Conservation (phyloP, 1,139 yeast genomes). For the Hyphopichia wangnamkhiaoensis region DNA sequence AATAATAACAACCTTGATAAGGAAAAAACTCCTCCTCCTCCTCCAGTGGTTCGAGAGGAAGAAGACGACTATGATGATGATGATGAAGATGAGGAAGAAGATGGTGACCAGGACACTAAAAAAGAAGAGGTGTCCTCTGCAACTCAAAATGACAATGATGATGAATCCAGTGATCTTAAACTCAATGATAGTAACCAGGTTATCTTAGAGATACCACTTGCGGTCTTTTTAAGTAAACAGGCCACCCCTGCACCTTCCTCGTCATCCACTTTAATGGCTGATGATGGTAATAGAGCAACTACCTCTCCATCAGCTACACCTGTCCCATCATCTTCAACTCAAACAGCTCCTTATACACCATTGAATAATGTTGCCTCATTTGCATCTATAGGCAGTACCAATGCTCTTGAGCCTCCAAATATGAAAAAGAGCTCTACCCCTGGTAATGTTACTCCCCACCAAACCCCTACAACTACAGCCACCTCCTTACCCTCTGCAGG, state of each 20-base stretch:
- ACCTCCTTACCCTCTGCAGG: too few relatives aligned
- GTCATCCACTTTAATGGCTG: background rate
- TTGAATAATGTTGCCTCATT: slow-evolving; percentile 1
- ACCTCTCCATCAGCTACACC: slow-evolving; percentile 2
- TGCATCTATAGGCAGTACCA: slow-evolving; percentile 1
- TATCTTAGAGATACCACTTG: slow-evolving; percentile 32
- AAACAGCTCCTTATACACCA: background rate
- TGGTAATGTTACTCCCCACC: background rate
- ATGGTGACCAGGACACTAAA: slow-evolving; percentile 15
- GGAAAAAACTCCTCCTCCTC: slow-evolving; percentile 16
- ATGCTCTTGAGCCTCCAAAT: background rate
- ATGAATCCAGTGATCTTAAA: slow-evolving; percentile 6
- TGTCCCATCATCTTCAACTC: slow-evolving; percentile 1
- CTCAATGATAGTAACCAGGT: slow-evolving; percentile 30
- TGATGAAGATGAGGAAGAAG: slow-evolving; percentile 32
- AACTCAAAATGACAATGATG: slow-evolving; percentile 5
- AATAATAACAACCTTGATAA: slow-evolving; percentile 23
- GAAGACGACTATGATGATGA: slow-evolving; percentile 46
- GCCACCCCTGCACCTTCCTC: background rate
- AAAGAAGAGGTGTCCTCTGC: slow-evolving; percentile 10
- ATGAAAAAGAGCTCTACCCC: background rate
- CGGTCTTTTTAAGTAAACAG: slow-evolving; percentile 17
- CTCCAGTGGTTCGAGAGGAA: slow-evolving; percentile 27
- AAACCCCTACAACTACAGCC: background rate
- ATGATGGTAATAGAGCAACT: background rate